These are phyloP conservation scores for Talaromyces sp. DNA, from an alignment of 2,329 filamentous ascomycete genomes.

Conservation along the genomic window DNA sequence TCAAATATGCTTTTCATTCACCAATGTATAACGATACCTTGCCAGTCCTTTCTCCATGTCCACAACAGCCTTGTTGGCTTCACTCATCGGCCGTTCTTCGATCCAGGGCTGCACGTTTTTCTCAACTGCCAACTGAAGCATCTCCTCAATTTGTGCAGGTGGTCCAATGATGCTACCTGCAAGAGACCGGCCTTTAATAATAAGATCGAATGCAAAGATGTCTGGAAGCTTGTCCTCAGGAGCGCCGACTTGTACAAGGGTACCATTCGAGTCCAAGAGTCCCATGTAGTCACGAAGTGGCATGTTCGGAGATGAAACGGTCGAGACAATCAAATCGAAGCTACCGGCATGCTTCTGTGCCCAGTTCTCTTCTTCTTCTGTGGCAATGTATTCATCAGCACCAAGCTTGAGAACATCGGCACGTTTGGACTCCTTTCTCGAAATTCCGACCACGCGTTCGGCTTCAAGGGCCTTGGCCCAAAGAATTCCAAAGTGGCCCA, in stretches of 20 bases:
- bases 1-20: conserved; percentile 27
- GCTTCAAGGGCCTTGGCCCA: conserved; percentile 64
- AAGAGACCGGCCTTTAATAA: conserved; percentile 46
- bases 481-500: conserved; percentile 28
- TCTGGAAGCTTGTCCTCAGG: conserved; percentile 53
- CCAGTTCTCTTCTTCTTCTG: conserved; percentile 52
- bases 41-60: conserved; percentile 42
- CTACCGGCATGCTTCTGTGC: conserved; percentile 40
- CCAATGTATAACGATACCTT: conserved; percentile 42
- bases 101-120: conserved; percentile 39
- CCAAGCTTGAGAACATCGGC: conserved; percentile 51
- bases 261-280: conserved; percentile 54
- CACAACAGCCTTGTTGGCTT: conserved; percentile 38
- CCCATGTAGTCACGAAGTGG: conserved; percentile 56
- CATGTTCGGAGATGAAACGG: conserved; percentile 56
- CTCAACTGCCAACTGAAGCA: conserved; percentile 38
- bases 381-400: conserved; percentile 51
- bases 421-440: conserved; percentile 45
- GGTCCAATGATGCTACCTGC: conserved; percentile 42
- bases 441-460: conserved; percentile 55
- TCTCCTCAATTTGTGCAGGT: conserved; percentile 37
- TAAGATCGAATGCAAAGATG: conserved; percentile 52
- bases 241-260: conserved; percentile 60
- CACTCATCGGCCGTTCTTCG: conserved; percentile 36
- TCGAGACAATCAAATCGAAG: conserved; percentile 53